These are phyloP conservation scores for Chlorella sp. DNA, from an alignment of 139 green algal genomes.

Conservation along the genomic window DNA sequence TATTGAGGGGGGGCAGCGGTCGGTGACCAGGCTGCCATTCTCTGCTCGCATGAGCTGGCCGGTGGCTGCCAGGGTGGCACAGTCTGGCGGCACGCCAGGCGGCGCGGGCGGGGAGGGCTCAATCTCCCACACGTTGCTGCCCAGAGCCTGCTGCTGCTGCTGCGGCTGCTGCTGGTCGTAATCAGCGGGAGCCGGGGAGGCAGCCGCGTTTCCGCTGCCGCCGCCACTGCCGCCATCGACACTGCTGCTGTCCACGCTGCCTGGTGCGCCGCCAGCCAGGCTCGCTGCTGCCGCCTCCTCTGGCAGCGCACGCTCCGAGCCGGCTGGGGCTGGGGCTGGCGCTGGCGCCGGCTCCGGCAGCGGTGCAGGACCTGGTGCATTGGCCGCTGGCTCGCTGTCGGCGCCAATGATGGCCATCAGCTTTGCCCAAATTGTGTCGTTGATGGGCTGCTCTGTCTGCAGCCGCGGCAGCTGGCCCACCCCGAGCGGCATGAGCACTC, in stretches of 20 bases:
- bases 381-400: too few species aligned
- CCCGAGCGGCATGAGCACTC: neutral
- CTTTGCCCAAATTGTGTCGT: neutral
- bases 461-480: neutral
- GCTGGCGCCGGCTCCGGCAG: neutral
- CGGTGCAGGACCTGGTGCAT: too few species aligned
- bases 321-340: neutral
- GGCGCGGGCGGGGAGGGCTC: neutral
- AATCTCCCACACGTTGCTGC: too few species aligned
- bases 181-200: neutral
- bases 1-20: neutral
- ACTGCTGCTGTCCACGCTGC: neutral
- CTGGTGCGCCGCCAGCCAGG: too few species aligned
- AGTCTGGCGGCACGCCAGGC: conserved; percentile 5
- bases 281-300: neutral
- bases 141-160: neutral
- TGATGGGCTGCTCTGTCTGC: neutral
- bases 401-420: neutral
- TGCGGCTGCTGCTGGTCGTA: neutral
- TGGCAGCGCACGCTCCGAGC: neutral
- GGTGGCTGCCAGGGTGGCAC: conserved; percentile 6
- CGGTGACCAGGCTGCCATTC: conserved; percentile 7
- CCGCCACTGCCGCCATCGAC: neutral
- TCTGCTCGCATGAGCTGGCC: neutral
- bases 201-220: neutral